A percentile compares a stretch with the other conserved stretches of the same genome.
Conservation (phyloP, 805 yeast genomes). For the Candida fluviatilis region DNA sequence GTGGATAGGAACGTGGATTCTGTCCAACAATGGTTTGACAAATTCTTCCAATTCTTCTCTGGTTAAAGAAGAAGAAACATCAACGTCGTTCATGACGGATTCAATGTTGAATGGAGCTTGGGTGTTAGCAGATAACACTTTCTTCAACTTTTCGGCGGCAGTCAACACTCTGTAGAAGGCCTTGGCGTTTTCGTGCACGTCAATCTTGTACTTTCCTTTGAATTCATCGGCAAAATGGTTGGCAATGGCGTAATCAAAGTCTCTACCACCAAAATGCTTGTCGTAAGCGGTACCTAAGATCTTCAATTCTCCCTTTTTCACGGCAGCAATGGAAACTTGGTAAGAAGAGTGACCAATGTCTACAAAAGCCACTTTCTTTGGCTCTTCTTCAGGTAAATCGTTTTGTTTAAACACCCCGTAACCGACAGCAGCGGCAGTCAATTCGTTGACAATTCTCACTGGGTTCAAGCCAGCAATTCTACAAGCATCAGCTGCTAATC, state of each 20-base stretch:
- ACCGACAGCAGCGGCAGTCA: conserved; percentile 98
- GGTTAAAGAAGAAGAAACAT: conserved; percentile 81
- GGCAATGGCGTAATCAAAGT: conserved; percentile 90
- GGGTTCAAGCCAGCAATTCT: conserved; percentile 96
- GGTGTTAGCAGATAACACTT: conserved; percentile 93
- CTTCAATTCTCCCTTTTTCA: conserved; percentile 95
- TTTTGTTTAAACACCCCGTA: conserved; percentile 95
- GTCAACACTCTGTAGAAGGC: conserved; percentile 90
- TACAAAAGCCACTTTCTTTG: conserved; percentile 85
- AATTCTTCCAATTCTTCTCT: conserved; percentile 93
- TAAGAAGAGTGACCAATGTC: conserved; percentile 97
- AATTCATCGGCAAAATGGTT: conserved; percentile 93
- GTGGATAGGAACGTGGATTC: conserved; percentile 75
- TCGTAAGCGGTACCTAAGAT: conserved; percentile 88
- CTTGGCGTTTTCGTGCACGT: conserved; percentile 86
- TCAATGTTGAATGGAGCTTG: conserved; percentile 93
- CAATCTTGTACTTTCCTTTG: conserved; percentile 88
- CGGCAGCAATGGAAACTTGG: conserved; percentile 83
- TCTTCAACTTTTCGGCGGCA: conserved; percentile 91
- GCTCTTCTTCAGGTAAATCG: conserved; percentile 91
- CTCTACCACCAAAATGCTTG: conserved; percentile 98
- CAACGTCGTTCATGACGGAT: conserved; percentile 96
- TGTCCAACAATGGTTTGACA: conserved; percentile 74
- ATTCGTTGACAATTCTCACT: conserved; percentile 94
- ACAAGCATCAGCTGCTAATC: conserved; percentile 94